Evolutionary conservation across 179 eudicot species (phyloP).

Genomic region (Pouteria campechiana): DNA sequence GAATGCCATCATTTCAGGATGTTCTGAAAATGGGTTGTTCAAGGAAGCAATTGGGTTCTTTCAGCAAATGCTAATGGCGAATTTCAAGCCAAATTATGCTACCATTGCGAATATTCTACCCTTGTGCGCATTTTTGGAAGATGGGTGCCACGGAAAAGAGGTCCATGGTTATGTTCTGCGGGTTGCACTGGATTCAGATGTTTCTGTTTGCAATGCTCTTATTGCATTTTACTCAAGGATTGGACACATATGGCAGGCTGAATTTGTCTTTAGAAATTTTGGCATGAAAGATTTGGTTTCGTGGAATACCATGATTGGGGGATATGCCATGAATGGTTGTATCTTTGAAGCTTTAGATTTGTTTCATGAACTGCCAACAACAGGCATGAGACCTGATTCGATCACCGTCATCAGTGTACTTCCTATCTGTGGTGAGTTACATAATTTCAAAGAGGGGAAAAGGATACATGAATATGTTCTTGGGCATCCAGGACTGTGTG

Average conservation of each 20-base stretch:
- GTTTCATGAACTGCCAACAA: constrained; percentile 26
- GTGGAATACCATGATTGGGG: constrained; percentile 66
- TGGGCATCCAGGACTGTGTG: constrained; percentile 19
- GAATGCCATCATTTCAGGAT: constrained; percentile 65
- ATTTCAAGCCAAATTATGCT: constrained; percentile 42
- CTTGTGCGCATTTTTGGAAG: constrained; percentile 29
- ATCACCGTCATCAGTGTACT: constrained; percentile 56
- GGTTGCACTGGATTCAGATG: constrained; percentile 18
- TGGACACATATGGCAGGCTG: constrained; percentile 28
- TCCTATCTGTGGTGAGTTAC: constrained; percentile 43
- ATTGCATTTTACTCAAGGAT: constrained; percentile 46
- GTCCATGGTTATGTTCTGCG: constrained; percentile 42
- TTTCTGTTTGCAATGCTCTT: constrained; percentile 43
- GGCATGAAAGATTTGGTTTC: constrained; percentile 42
- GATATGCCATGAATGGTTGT: constrained; percentile 35
- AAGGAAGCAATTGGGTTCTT: constrained; percentile 39
- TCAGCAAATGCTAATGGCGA: constrained; percentile 36
- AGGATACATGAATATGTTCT: constrained; percentile 52
- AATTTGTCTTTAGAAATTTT: constrained; percentile 38
- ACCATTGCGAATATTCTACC: constrained; percentile 55
- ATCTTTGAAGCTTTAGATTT: constrained; percentile 35
- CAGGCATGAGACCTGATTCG: constrained; percentile 18
- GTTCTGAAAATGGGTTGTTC: constrained; percentile 33
- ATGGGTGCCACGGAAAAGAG: constrained; percentile 30
- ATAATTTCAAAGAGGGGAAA: constrained; percentile 30